A percentile compares a stretch with the other conserved stretches of the same genome.
Conservation (phyloP, 345 rosid species). For the Triadica sebifera region DNA sequence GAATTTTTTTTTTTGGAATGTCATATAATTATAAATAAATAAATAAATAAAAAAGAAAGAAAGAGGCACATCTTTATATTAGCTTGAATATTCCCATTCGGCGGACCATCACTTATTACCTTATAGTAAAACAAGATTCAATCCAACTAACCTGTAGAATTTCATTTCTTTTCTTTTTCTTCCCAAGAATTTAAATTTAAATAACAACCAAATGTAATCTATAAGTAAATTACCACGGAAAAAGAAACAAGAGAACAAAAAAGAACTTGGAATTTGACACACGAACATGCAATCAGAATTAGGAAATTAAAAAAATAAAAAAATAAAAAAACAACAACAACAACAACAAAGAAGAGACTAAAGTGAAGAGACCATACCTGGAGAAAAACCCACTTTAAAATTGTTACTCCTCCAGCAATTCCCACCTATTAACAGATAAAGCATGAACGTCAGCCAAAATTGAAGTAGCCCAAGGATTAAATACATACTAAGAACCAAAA, state of each 20-base stretch:
- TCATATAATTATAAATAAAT: too few relatives aligned
- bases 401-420: slow-evolving; percentile 30
- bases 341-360: too few relatives aligned
- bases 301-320: too few relatives aligned
- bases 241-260: too few relatives aligned
- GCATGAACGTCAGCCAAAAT: background rate
- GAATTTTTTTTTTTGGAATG: too few relatives aligned
- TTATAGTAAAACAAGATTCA: background rate
- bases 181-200: too few relatives aligned
- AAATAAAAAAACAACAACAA: background rate
- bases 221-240: too few relatives aligned
- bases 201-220: too few relatives aligned
- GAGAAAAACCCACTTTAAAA: slow-evolving; percentile 26
- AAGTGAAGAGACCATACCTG: slow-evolving; percentile 14
- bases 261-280: too few relatives aligned
- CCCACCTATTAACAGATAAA: slow-evolving; percentile 32
- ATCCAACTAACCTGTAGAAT: background rate
- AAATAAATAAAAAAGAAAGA: background rate
- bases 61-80: background rate
- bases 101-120: background rate
- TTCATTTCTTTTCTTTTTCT: background rate
- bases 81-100: background rate
- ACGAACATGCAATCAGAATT: background rate
- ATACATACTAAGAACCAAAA: background rate
- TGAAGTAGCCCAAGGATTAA: background rate